phyloP scores from a whole-genome alignment of 2,329 filamentous ascomycete species.

The Aspergillus uvarum region DNA sequence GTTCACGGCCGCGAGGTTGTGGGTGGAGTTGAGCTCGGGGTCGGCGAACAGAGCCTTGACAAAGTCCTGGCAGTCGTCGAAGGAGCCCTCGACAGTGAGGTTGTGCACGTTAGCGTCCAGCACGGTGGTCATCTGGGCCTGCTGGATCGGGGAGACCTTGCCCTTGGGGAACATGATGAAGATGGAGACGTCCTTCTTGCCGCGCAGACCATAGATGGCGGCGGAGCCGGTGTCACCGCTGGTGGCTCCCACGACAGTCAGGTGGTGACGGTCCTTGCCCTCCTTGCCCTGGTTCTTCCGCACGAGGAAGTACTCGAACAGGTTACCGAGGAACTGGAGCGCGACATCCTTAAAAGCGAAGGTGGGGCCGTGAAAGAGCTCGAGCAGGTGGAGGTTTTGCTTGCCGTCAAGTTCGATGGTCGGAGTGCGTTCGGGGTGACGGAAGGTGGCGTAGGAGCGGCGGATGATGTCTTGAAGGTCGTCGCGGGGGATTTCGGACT shows the following conservation, averaged over 20 bases:
- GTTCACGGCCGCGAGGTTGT: constrained; percentile 90
- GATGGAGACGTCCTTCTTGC: constrained; percentile 95
- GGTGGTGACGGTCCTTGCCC: constrained; percentile 66
- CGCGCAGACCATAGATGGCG: constrained; percentile 89
- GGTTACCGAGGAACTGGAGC: constrained; percentile 90
- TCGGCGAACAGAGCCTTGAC: constrained; percentile 92
- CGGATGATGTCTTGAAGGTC: constrained; percentile 83
- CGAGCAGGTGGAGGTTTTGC: constrained; percentile 77
- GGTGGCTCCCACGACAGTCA: constrained; percentile 84
- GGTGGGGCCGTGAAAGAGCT: constrained; percentile 94
- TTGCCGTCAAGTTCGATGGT: constrained; percentile 70
- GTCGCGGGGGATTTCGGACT: constrained; percentile 72
- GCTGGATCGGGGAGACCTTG: constrained; percentile 85
- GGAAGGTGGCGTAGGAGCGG: constrained; percentile 86
- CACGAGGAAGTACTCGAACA: constrained; percentile 59
- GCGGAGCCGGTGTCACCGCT: constrained; percentile 87
- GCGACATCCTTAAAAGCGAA: constrained; percentile 96
- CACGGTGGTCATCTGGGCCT: constrained; percentile 96
- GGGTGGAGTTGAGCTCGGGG: constrained; percentile 73
- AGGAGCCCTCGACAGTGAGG: constrained; percentile 82
- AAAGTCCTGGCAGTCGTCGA: constrained; percentile 96
- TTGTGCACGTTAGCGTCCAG: constrained; percentile 91
- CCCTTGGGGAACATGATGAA: constrained; percentile 94
- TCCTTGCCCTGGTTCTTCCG: constrained; percentile 45
- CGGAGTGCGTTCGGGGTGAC: constrained; percentile 73